Evolutionary conservation across 352 stramenopile species (phyloP).

Genomic region (Phytopythium litorale): DNA sequence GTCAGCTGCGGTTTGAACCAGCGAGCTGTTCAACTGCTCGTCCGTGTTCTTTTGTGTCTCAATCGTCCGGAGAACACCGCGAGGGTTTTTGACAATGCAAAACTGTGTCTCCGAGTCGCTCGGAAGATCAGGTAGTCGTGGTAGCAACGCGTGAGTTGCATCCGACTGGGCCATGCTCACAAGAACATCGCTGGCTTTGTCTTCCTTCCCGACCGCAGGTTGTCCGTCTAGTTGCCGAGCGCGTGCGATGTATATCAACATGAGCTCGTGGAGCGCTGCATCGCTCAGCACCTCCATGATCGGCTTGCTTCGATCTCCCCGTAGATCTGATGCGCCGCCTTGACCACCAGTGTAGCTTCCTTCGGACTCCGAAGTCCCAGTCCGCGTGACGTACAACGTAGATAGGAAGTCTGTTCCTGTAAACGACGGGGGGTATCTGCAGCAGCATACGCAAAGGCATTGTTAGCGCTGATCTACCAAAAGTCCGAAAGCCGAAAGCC

Average conservation of each 20-base stretch:
- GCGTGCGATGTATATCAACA: slow-evolving; percentile 30
- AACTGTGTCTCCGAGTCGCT: slow-evolving; percentile 5
- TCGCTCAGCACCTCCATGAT: slow-evolving; percentile 15
- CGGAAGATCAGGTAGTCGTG: neutral
- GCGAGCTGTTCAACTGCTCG: neutral
- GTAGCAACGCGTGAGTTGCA: slow-evolving; percentile 21
- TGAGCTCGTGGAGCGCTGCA: slow-evolving; percentile 26
- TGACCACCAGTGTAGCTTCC: neutral
- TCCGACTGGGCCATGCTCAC: slow-evolving; percentile 31
- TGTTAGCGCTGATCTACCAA: neutral
- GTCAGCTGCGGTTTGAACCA: slow-evolving; percentile 8
- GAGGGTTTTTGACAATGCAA: slow-evolving; percentile 29
- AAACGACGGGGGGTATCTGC: slow-evolving; percentile 15
- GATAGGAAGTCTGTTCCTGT: neutral
- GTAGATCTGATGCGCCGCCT: neutral
- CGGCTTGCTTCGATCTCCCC: neutral
- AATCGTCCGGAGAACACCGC: slow-evolving; percentile 7
- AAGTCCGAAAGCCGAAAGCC: neutral
- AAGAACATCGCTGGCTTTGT: neutral
- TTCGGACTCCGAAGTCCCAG: neutral
- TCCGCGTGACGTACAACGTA: neutral
- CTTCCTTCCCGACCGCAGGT: neutral
- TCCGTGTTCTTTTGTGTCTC: neutral
- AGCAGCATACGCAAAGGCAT: slow-evolving; percentile 4
- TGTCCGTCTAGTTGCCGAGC: slow-evolving; percentile 1